Evolutionary conservation across 2,329 filamentous ascomycete genomes (phyloP).

Genomic region (Phaeosphaeriaceae sp.): DNA sequence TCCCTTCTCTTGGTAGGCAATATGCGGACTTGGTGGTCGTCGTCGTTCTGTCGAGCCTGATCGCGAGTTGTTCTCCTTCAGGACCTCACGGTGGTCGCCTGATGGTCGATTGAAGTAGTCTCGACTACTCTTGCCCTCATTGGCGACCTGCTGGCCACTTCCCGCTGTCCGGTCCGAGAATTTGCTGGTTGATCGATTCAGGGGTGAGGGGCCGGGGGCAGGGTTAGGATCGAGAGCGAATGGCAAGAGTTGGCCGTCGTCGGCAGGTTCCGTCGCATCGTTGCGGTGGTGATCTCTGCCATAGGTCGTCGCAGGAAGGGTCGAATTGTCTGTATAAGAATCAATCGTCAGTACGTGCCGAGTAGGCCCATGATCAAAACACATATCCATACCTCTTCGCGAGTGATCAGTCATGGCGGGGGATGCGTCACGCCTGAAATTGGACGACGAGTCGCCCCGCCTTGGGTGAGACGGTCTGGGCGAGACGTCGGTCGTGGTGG

Average conservation of each 20-base stretch:
- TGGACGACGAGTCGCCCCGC: slow-evolving; percentile 45
- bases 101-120: slow-evolving; percentile 55
- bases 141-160: slow-evolving; percentile 20
- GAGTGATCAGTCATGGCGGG: slow-evolving; percentile 39
- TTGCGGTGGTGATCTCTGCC: slow-evolving; percentile 76
- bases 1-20: slow-evolving; percentile 87
- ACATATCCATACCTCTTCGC: slow-evolving; percentile 48
- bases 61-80: slow-evolving; percentile 53
- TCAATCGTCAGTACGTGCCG: slow-evolving; percentile 14
- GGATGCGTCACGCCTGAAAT: slow-evolving; percentile 49
- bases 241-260: slow-evolving; percentile 59
- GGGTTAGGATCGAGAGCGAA: slow-evolving; percentile 61
- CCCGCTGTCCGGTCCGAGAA: slow-evolving; percentile 33
- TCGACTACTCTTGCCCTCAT: slow-evolving; percentile 38
- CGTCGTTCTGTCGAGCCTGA: slow-evolving; percentile 55
- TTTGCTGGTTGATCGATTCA: slow-evolving; percentile 40
- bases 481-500: slow-evolving; percentile 70
- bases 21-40: slow-evolving; percentile 74
- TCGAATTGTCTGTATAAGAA: slow-evolving; percentile 62
- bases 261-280: slow-evolving; percentile 67
- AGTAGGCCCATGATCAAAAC: neutral
- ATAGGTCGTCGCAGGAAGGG: slow-evolving; percentile 78
- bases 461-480: slow-evolving; percentile 54
- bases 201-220: slow-evolving; percentile 49
- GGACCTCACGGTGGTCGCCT: slow-evolving; percentile 49